Evolutionary conservation across 176 grass and related monocot genomes (phyloP).

Genomic region (Bolboschoenus planiculmis): DNA sequence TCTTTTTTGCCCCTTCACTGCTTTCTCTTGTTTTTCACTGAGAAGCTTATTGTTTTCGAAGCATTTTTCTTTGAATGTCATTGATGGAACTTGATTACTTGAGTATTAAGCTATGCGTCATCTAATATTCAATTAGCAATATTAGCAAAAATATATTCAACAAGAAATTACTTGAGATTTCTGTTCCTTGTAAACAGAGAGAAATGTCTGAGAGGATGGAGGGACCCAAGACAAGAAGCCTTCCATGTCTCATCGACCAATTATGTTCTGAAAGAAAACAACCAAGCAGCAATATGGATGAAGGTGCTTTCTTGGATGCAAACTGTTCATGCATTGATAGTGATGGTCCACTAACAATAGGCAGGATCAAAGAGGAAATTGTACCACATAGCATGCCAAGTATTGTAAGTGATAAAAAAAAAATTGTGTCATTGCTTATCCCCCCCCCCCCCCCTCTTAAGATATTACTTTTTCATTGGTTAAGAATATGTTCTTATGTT

Average conservation of each 20-base stretch:
- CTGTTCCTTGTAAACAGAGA: conserved; percentile 8
- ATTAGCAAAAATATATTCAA: background rate
- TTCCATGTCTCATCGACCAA: background rate
- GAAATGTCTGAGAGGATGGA: conserved; percentile 14
- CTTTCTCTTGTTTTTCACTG: background rate
- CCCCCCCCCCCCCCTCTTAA: background rate
- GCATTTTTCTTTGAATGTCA: background rate
- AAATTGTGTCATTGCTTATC: conserved; percentile 5
- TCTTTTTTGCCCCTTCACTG: background rate
- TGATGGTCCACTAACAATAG: background rate
- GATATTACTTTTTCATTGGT: conserved; percentile 15
- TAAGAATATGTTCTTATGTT: conserved; percentile 9
- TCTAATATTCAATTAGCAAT: background rate
- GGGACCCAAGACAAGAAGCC: conserved; percentile 6
- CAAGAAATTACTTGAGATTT: background rate
- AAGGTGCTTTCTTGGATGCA: conserved; percentile 7
- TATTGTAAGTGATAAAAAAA: background rate
- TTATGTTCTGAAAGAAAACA: background rate
- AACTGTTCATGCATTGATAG: conserved; percentile 1
- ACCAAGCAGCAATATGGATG: background rate
- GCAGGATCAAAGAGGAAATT: background rate
- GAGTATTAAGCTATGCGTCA: background rate
- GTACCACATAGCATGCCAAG: background rate
- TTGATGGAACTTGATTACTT: background rate
- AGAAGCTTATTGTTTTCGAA: background rate